These are phyloP conservation scores for Cornus suecica DNA, from an alignment of 148 eudicot genomes.

Conservation along the genomic window DNA sequence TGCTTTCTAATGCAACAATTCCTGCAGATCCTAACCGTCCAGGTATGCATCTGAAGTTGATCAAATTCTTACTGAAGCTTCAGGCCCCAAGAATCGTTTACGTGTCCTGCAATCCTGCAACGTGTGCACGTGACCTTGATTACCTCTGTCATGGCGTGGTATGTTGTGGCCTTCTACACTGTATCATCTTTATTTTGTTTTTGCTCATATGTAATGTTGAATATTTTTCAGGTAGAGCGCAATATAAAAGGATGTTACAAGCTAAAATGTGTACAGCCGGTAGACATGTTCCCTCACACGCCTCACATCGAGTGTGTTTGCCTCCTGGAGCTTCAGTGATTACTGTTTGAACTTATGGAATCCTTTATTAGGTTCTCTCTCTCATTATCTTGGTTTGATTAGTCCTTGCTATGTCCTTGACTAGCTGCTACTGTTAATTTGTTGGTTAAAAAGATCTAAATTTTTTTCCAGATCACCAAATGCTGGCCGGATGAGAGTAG, in stretches of 20 bases:
- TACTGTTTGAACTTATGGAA: neutral
- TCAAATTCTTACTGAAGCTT: constrained; percentile 72
- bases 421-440: neutral
- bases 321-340: constrained; percentile 61
- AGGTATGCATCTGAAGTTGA: constrained; percentile 95
- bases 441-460: neutral
- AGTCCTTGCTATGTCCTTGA: neutral
- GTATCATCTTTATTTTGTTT: neutral
- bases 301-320: constrained; percentile 99
- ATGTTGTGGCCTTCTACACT: constrained; percentile 16
- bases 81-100: constrained; percentile 68
- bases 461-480: neutral
- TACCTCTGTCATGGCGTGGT: constrained; percentile 96
- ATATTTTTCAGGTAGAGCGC: constrained; percentile 55
- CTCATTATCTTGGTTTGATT: neutral
- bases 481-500: neutral
- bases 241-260: constrained; percentile 74
- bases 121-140: constrained; percentile 97
- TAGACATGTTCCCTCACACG: constrained; percentile 99
- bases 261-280: constrained; percentile 72
- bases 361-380: neutral
- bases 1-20: constrained; percentile 11
- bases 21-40: constrained; percentile 96
- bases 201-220: neutral
- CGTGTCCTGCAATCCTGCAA: constrained; percentile 96